Evolutionary conservation across 148 eudicot species (phyloP).

Genomic region (Tetragonia tetragonoides): DNA sequence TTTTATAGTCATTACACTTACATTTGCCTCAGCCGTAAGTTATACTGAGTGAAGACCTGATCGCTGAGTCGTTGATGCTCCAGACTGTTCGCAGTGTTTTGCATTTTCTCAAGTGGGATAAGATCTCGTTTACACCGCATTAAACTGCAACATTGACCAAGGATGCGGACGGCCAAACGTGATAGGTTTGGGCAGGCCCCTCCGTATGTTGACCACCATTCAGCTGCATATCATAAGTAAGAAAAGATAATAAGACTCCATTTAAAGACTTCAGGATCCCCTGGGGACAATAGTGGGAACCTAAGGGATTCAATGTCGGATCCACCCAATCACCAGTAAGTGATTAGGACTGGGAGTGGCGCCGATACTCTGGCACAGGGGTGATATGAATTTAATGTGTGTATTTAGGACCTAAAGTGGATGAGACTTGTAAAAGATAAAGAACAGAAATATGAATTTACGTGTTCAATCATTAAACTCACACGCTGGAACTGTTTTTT

Average conservation of each 20-base stretch:
- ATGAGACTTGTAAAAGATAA: neutral
- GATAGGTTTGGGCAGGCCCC: constrained; percentile 85
- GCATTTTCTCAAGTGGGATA: constrained; percentile 55
- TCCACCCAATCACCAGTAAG: neutral
- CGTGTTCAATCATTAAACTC: neutral
- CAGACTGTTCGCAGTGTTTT: constrained; percentile 54
- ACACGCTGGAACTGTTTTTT: neutral
- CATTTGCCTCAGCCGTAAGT: constrained; percentile 67
- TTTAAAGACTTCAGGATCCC: neutral
- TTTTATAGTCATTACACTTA: constrained; percentile 27
- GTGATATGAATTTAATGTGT: neutral
- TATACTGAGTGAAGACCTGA: constrained; percentile 77
- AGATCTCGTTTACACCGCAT: constrained; percentile 42
- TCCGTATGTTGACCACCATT: constrained; percentile 98
- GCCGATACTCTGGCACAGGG: neutral
- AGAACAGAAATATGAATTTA: neutral
- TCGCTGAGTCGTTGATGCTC: constrained; percentile 80
- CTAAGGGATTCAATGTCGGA: neutral
- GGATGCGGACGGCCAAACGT: constrained; percentile 76
- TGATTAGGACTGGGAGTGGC: neutral
- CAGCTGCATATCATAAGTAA: constrained; percentile 45
- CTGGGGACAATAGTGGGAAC: no score
- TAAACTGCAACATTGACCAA: constrained; percentile 88
- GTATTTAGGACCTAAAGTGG: neutral
- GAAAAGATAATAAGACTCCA: neutral